These are phyloP conservation scores for Craterostigma plantagineum DNA, from an alignment of 257 asterid species.

Conservation along the genomic window DNA sequence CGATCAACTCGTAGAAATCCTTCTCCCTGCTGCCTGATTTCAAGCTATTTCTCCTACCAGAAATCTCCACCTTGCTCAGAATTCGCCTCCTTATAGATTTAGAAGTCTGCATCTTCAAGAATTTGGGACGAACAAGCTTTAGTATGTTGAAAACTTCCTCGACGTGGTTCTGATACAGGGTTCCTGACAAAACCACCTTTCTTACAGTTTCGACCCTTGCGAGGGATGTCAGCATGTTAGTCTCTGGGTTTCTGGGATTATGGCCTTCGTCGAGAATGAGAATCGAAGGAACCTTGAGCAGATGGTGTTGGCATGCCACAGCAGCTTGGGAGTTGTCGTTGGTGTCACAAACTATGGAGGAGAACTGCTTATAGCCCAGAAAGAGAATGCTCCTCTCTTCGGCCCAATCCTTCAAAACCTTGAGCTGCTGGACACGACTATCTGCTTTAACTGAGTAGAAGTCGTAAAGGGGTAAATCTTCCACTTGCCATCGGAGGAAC, in stretches of 20 bases:
- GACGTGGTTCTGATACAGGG: conserved; percentile 89
- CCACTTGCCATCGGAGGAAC: conserved; percentile 84
- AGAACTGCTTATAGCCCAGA: conserved; percentile 80
- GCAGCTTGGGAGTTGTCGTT: conserved; percentile 28
- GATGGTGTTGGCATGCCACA: conserved; percentile 41
- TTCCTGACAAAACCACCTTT: conserved; percentile 93
- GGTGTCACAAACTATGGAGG: conserved; percentile 66
- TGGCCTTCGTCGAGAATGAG: conserved; percentile 93
- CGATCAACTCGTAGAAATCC: conserved; percentile 70
- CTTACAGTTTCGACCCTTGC: conserved; percentile 75
- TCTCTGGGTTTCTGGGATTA: conserved; percentile 83
- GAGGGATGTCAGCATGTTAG: conserved; percentile 76
- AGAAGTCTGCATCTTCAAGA: conserved; percentile 47
- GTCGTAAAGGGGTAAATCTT: conserved; percentile 56
- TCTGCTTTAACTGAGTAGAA: conserved; percentile 93
- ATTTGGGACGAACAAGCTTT: conserved; percentile 93
- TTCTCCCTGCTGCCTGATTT: conserved; percentile 39
- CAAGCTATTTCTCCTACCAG: conserved; percentile 23
- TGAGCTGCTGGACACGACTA: conserved; percentile 64
- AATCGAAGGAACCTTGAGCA: conserved; percentile 54
- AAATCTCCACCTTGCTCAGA: conserved; percentile 51
- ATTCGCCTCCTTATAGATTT: conserved; percentile 62
- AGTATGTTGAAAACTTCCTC: conserved; percentile 81
- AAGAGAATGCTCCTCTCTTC: conserved; percentile 56
- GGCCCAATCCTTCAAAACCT: conserved; percentile 65